Evolutionary conservation across 352 stramenopile genomes (phyloP), one percentile per base, ranked within the genome.

Genomic region (Globisporangium apiculatum): DNA sequence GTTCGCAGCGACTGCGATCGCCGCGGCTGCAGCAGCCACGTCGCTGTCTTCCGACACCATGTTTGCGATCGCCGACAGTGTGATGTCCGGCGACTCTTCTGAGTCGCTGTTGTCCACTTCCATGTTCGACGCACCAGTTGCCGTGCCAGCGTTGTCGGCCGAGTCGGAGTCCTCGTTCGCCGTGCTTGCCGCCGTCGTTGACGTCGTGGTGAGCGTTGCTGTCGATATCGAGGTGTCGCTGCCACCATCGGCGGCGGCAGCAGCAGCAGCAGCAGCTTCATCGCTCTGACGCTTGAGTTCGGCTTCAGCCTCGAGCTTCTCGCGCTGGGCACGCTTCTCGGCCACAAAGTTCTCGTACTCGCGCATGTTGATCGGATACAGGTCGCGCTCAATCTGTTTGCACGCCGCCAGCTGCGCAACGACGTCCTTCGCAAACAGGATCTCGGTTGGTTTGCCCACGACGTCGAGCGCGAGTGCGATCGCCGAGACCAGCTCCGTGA

Each of bases 1-100:
- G 49, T 63, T 62, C 14, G 79, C 66, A 15, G 65, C 72, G 40
- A 77, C 64, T 35, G 68, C 62, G 51, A 89, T 79, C 35, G 80
- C 71, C 55, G 75, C 68, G 37, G 75, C 69, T 9, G 72, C 71
- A 48, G 75, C 56, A n/a, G 83, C 73, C 7, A 87, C 79, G 52
- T 89, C 80, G 35, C 66, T 89, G 65, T 94, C 84, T 62, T 92
- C 84, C 14, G 69, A 83, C 35, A 89, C 83, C 83, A 94, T 94
- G 57, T 92, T 87, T n/a, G 84, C 84, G 54, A 92, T 91, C 14
- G 81, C 80, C 6, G 80, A 90, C 10, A 92, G 65, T 15, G 81
- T 90, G 50, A 94, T 85, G 61, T 88, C 82, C 0, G 81, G 67
- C 45, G 79, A 72, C 11, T 91, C 83, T 50, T 93, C 83, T 7